These are phyloP conservation scores for Sonneratia caseolaris DNA, from an alignment of 345 rosid genomes.

Conservation along the genomic window DNA sequence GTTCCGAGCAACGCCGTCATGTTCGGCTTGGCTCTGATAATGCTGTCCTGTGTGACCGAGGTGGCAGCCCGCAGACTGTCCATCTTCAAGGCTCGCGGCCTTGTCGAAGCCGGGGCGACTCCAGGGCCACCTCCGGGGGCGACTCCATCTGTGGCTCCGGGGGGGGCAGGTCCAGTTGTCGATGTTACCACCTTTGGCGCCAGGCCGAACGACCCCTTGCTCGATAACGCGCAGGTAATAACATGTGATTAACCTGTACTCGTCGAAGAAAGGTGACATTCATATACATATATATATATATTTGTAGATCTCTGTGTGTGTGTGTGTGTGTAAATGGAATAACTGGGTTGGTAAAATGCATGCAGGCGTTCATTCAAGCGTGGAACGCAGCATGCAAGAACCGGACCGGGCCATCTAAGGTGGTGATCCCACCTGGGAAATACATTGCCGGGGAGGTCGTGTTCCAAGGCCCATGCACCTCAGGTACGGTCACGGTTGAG, in stretches of 20 bases:
- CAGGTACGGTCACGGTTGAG: constrained; percentile 23
- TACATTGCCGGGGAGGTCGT: constrained; percentile 34
- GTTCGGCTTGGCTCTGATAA: constrained; percentile 7
- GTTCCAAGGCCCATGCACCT: constrained; percentile 55
- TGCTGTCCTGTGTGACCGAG: constrained; percentile 6
- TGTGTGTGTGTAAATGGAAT: too few relatives aligned
- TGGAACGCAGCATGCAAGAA: constrained; percentile 44
- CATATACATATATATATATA: too few relatives aligned
- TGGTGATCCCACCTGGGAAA: constrained; percentile 35
- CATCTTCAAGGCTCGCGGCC: constrained; percentile 1
- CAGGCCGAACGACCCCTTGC: constrained; percentile 23
- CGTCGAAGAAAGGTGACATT: not conserved
- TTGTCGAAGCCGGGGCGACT: not conserved
- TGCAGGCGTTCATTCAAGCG: constrained; percentile 42
- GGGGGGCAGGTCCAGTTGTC: constrained; percentile 16
- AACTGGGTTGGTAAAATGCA: not conserved
- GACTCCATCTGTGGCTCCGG: too few relatives aligned
- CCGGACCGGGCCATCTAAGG: constrained; percentile 28
- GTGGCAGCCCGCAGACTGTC: constrained; percentile 1
- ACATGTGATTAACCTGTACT: not conserved
- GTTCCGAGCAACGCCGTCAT: not conserved
- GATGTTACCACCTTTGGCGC: constrained; percentile 41
- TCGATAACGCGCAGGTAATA: constrained; percentile 24
- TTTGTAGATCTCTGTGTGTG: too few relatives aligned
- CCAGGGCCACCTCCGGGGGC: not conserved